Evolutionary conservation across 306 rosid species (phyloP).

Genomic region (Carpinus viminea): DNA sequence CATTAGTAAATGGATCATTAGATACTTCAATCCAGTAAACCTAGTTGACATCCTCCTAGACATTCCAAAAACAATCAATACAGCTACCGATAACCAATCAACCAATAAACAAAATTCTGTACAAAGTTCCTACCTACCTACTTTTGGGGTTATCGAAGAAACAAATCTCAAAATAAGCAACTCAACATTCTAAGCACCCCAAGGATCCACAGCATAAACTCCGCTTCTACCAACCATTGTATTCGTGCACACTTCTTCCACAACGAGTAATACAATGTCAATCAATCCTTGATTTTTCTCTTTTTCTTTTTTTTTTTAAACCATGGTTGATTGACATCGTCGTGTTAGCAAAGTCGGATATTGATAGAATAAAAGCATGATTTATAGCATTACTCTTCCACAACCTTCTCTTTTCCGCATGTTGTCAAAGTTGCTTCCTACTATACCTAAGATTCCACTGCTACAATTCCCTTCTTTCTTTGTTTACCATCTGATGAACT

Average conservation of each 20-base stretch:
- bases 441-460: conserved; percentile 36
- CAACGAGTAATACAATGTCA: not conserved
- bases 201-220: conserved; percentile 27
- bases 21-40: conserved; percentile 23
- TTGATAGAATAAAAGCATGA: too few relatives aligned
- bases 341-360: too few relatives aligned
- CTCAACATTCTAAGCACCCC: conserved; percentile 24
- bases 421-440: conserved; percentile 21
- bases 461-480: not conserved
- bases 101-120: conserved; percentile 75
- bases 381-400: too few relatives aligned
- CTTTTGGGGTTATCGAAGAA: conserved; percentile 39
- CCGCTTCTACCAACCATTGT: conserved; percentile 29
- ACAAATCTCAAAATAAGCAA: conserved; percentile 33
- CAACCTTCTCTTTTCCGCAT: conserved; percentile 14
- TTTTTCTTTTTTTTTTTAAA: too few relatives aligned
- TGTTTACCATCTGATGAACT: conserved; percentile 23
- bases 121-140: conserved; percentile 45
- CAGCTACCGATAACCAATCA: conserved; percentile 53
- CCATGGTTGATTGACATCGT: too few relatives aligned
- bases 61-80: conserved; percentile 43
- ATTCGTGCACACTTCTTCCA: conserved; percentile 11
- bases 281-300: too few relatives aligned
- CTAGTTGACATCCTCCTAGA: conserved; percentile 36
- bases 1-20: conserved; percentile 4